A percentile compares a stretch with the other conserved stretches of the same genome.
Evolutionary conservation across 2,329 filamentous ascomycete genomes (phyloP).

Genomic region (Pezicula rhizophila): DNA sequence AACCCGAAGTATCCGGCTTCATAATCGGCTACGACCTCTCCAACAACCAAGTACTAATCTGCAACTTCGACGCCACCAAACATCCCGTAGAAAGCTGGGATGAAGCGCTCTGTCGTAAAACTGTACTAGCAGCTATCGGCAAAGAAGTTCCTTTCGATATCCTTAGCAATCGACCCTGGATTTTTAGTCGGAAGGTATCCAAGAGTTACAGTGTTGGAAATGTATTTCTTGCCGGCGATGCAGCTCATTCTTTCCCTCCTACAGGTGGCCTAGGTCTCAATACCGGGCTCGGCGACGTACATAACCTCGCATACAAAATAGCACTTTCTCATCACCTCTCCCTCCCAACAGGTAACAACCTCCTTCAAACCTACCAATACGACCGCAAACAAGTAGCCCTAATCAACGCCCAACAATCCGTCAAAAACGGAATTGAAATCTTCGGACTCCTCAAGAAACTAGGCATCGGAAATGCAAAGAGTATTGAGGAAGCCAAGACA

Average conservation of each 20-base stretch:
- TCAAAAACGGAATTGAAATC: constrained; percentile 38
- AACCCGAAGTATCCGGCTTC: constrained; percentile 36
- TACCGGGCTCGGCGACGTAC: constrained; percentile 30
- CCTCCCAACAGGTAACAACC: constrained; percentile 27
- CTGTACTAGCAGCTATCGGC: constrained; percentile 28
- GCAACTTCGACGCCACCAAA: constrained; percentile 35
- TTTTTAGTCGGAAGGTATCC: constrained; percentile 35
- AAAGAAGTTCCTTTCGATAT: constrained; percentile 31
- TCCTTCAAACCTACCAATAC: constrained; percentile 31
- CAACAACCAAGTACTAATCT: constrained; percentile 36
- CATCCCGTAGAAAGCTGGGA: constrained; percentile 31
- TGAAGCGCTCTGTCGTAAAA: constrained; percentile 27
- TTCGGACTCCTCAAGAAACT: constrained; percentile 34
- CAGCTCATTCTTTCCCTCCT: constrained; percentile 14
- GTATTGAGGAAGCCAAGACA: constrained; percentile 23
- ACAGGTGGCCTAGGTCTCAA: constrained; percentile 21
- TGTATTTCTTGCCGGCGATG: constrained; percentile 27
- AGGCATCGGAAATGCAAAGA: constrained; percentile 27
- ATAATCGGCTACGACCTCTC: constrained; percentile 37
- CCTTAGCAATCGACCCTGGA: constrained; percentile 35
- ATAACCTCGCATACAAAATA: constrained; percentile 37
- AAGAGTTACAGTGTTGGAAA: constrained; percentile 30
- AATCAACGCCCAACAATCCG: constrained; percentile 35
- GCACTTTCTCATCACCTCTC: constrained; percentile 10
- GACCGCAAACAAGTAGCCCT: constrained; percentile 34